A percentile compares a stretch with the other conserved stretches of the same genome.
Evolutionary conservation across 2,329 filamentous ascomycete species (phyloP).

Genomic region (Aureobasidium sp.): DNA sequence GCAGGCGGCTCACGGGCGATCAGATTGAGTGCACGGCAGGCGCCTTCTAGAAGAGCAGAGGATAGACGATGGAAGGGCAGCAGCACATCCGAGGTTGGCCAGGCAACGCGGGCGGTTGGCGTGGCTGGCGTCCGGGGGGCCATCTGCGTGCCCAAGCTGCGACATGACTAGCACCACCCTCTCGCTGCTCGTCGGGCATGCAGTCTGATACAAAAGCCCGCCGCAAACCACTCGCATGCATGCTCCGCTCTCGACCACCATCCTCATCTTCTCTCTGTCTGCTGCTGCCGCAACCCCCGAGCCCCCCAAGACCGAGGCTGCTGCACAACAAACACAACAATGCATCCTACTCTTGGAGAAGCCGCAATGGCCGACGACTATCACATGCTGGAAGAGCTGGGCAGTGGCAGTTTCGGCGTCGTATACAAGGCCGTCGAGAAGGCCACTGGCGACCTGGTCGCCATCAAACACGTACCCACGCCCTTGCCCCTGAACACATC

Average conservation of each 20-base stretch:
- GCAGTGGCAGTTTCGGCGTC: slow-evolving; percentile 94
- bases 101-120: not conserved
- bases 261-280: not conserved
- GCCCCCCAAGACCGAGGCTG: not conserved
- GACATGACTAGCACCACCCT: not conserved
- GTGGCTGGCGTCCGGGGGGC: not conserved
- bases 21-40: not conserved
- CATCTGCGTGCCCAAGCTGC: not conserved
- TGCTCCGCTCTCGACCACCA: slow-evolving; percentile 5
- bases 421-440: slow-evolving; percentile 96
- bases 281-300: not conserved
- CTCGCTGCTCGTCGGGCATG: not conserved
- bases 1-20: slow-evolving; percentile 2
- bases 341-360: slow-evolving; percentile 19
- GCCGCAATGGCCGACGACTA: slow-evolving; percentile 69
- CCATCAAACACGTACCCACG: slow-evolving; percentile 80
- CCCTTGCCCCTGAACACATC: not conserved
- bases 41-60: not conserved
- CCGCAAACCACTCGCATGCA: slow-evolving; percentile 2
- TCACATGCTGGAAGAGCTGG: slow-evolving; percentile 91
- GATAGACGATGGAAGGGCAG: not conserved
- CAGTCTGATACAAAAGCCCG: slow-evolving; percentile 8
- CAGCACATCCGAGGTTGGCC: not conserved
- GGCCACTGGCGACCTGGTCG: slow-evolving; percentile 83
- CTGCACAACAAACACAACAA: slow-evolving; percentile 5